phyloP scores from a whole-genome alignment of 2,329 filamentous ascomycete genomes.

The Fusarium sp. region DNA sequence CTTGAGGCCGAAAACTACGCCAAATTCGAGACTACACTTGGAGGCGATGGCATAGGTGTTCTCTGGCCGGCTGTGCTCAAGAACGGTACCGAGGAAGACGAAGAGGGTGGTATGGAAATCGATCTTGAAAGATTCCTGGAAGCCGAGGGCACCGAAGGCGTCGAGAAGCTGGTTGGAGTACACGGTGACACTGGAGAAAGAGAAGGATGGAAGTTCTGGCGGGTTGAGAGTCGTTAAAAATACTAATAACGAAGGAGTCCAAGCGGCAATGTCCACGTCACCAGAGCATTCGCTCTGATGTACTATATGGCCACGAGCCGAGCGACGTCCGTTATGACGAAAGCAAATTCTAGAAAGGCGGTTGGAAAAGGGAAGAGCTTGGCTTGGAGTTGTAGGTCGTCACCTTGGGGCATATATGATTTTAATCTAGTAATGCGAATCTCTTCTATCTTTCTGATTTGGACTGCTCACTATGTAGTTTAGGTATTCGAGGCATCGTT shows the following conservation, averaged over 20 bases:
- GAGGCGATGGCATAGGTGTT: slow-evolving; percentile 92
- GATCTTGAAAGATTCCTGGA: slow-evolving; percentile 85
- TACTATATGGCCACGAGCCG: slow-evolving; percentile 39
- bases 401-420: slow-evolving; percentile 37
- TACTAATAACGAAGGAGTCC: slow-evolving; percentile 6
- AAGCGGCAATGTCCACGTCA: slow-evolving; percentile 9
- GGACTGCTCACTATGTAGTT: not conserved
- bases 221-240: slow-evolving; percentile 61
- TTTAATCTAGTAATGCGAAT: slow-evolving; percentile 46
- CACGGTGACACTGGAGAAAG: slow-evolving; percentile 73
- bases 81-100: slow-evolving; percentile 82
- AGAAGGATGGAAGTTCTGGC: slow-evolving; percentile 91
- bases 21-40: slow-evolving; percentile 88
- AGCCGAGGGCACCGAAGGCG: slow-evolving; percentile 83
- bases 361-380: slow-evolving; percentile 30
- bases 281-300: slow-evolving; percentile 27
- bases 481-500: not conserved
- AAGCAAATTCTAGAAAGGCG: slow-evolving; percentile 27
- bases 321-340: slow-evolving; percentile 40
- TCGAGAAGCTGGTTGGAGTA: slow-evolving; percentile 89
- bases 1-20: slow-evolving; percentile 79
- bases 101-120: slow-evolving; percentile 89
- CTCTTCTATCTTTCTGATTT: slow-evolving; percentile 22
- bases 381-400: slow-evolving; percentile 33
- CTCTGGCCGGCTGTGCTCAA: slow-evolving; percentile 92